Base-by-base conservation (phyloP, 108 stramenopile species). In the Pseudonitzschia pungens region DNA sequence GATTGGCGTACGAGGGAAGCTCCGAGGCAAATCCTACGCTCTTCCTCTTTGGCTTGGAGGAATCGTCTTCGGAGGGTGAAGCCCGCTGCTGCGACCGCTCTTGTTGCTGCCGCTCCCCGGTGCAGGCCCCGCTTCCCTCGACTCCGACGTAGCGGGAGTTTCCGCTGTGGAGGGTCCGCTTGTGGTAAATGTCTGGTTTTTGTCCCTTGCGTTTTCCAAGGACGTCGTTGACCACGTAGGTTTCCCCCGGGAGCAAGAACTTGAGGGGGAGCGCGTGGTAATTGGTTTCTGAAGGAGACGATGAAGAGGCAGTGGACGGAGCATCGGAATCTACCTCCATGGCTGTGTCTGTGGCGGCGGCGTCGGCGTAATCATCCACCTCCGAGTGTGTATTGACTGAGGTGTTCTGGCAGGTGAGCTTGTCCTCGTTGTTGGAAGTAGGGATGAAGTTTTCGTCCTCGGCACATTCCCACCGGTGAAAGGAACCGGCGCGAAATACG, bases 201-300 rank as follows among this genome's bases (percentile, higher is more conserved):
- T 77, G 84, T 51, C 77, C 79, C 9, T 52, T 63, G 18, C 83
- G 83, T 26, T 64, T 70, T 9, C 90, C 93, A 65, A 94, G 53
- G 2, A 92, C 83, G 62, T 94, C 89, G 71, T 86, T 89, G 48
- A 94, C 86, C 16, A 81, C 72, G 68, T 92, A 94, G 11, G 79
- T 71, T 79, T 92, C 89, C 20, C 88, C 75, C 56, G 79, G 71
- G 5, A 72, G 59, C 59, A 94, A 74, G 28, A 91, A 72, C 33
- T 86, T 81, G 52, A 90, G 50, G 11, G 92, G 88, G 12, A 93
- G 24, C 72, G 75, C 70, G 65, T 92, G 89, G 52, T 71, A 72
- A 26, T 29, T 24, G 29, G 14, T 22, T 58, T 58, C 29, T n/a
- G n/a, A n/a, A n/a, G n/a, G n/a, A n/a, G n/a, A n/a, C n/a, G n/a